Evolutionary conservation across 225 moss, liverwort and hornwort species (phyloP).

Genomic region (Physcomitrium patens): DNA sequence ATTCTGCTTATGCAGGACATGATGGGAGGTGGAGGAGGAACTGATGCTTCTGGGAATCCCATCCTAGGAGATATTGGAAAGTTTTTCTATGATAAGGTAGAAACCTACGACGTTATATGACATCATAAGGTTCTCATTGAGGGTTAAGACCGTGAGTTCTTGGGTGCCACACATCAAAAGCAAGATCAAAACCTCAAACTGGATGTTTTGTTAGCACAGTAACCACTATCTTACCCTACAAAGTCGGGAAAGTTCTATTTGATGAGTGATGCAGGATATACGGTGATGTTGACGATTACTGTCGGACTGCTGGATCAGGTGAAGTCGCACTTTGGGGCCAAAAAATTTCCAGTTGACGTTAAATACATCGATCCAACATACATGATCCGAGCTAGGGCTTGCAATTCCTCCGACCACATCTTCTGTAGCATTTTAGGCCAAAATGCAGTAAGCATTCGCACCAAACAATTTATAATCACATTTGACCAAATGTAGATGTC

Average conservation of each 20-base stretch:
- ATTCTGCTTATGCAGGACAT: conserved; percentile 46
- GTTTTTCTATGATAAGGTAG: conserved; percentile 81
- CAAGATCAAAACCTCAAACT: not conserved
- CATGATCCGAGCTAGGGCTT: conserved; percentile 90
- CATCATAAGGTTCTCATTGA: not conserved
- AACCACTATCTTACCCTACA: not conserved
- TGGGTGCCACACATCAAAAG: not conserved
- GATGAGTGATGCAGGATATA: not conserved
- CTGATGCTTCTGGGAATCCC: conserved; percentile 89
- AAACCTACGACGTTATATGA: not conserved
- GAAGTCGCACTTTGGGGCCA: conserved; percentile 65
- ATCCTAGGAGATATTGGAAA: conserved; percentile 92
- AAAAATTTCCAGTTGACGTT: conserved; percentile 68
- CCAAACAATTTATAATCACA: not conserved
- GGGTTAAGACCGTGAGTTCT: not conserved
- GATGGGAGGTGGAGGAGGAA: conserved; percentile 79
- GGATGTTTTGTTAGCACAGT: not conserved
- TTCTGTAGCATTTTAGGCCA: conserved; percentile 92
- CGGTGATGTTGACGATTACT: not conserved
- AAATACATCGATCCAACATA: conserved; percentile 97
- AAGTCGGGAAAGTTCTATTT: not conserved
- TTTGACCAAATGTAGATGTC: too few species aligned
- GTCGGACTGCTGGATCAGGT: conserved; percentile 43
- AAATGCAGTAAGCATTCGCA: conserved; percentile 64
- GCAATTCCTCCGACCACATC: conserved; percentile 89